Evolutionary conservation across 2,329 filamentous ascomycete genomes (phyloP).

Genomic region (Alternaria triticimaculans): DNA sequence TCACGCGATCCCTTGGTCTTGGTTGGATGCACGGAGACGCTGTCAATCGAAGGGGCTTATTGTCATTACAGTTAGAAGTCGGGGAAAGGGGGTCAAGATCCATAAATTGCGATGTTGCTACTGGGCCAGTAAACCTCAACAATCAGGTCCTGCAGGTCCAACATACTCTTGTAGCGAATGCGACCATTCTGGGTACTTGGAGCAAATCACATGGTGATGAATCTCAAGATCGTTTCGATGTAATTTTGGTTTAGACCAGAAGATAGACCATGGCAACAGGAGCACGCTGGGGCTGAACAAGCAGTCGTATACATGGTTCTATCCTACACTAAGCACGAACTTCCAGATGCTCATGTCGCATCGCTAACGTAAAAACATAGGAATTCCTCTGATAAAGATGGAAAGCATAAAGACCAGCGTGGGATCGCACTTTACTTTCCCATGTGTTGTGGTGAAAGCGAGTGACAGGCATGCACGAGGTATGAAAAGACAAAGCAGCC

Average conservation of each 20-base stretch:
- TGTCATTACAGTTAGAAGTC: not conserved
- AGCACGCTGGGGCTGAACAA: not conserved
- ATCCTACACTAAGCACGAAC: slow-evolving; percentile 1
- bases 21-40: not conserved
- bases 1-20: not conserved
- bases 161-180: not conserved
- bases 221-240: not conserved
- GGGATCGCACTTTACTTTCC: not conserved
- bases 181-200: not conserved
- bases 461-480: not conserved
- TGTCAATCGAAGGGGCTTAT: not conserved
- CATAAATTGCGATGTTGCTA: not conserved
- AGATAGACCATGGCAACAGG: not conserved
- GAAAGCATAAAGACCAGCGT: not conserved
- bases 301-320: not conserved
- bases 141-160: not conserved
- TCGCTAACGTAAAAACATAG: not conserved
- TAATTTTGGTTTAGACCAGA: not conserved
- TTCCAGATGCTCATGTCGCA: not conserved
- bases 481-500: not conserved
- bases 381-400: not conserved
- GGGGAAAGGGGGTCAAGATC: not conserved
- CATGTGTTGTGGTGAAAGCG: not conserved
- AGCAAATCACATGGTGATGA: not conserved
- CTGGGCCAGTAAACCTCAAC: not conserved